phyloP scores from a whole-genome alignment of 2,329 filamentous ascomycete species.

The Ilyonectria mors-panacis region DNA sequence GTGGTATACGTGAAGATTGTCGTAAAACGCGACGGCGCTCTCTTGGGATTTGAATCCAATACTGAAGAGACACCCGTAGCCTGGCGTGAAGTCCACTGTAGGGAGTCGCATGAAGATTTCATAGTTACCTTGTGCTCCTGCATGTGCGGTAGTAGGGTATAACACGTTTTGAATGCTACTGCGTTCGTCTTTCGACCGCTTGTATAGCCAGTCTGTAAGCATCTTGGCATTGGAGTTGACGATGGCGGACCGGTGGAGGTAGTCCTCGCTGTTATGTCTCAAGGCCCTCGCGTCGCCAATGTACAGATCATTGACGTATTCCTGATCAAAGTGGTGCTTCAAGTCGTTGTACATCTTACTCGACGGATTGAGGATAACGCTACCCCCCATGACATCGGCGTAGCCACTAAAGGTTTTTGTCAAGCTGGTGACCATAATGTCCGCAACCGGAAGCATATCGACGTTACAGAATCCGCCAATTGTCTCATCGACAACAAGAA shows the following conservation, averaged over 20 bases:
- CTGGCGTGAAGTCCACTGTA: background rate
- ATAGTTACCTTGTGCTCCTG: background rate
- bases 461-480: background rate
- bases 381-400: background rate
- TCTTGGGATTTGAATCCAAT: background rate
- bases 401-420: background rate
- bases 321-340: background rate
- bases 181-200: background rate
- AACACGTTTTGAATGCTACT: background rate
- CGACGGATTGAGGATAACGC: background rate
- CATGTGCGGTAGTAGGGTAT: background rate
- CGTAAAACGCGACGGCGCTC: background rate
- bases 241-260: background rate
- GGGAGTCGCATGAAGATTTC: background rate
- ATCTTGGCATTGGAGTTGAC: background rate
- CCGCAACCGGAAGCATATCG: background rate
- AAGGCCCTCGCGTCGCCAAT: background rate
- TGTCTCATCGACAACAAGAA: background rate
- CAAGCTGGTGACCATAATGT: background rate
- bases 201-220: background rate
- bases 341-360: background rate
- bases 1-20: background rate
- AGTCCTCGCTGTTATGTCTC: background rate
- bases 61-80: background rate
- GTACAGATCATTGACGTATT: background rate